Base-by-base conservation (phyloP, 202 grass and related monocot genomes). In the Carex sylvatica region DNA sequence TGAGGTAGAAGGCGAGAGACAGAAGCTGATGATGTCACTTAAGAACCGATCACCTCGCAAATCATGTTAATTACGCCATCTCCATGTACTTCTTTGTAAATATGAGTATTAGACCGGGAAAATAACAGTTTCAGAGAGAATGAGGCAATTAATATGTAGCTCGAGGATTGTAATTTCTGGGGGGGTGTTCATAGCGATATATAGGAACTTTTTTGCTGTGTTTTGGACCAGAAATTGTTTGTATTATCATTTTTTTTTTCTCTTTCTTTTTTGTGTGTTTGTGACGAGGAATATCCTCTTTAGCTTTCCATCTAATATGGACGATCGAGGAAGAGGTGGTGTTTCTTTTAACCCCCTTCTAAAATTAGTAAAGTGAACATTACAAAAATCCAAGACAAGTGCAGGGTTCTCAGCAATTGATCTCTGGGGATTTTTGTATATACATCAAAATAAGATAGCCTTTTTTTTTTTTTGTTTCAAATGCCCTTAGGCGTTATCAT, bases 1-100 rank as follows among this genome's bases (percentile, higher is more conserved):
- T 0, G 91, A 96, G 86, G 87, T 99, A 58, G 93, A 93, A 73
- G 96, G 96, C 23, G 93, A 95, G 80, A 84, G 96, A 52, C 93
- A 99, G 78, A 92, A 87, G 84, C 93, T 99, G 6, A 74, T 83
- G 78, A 90, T 99, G 91, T 90, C 86, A 81, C 31, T 93, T 61
- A 95, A 95, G 74, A 84, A 78, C 56, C 62, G 72, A 78, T 80
- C 86, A 65, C 87, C 86, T 0, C 83, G 58, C 78, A 87, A 83
- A 85, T 86, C 83, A 30, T 93, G 94, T 58, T 77, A 78, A 58
- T 26, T 56, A 87, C 26, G 4, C 1, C 47, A 31, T 82, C 23
- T 81, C 51, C 5, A 19, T 77, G 55, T 58, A 55, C 73, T 35
- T 49, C 22, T 61, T 71, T 65, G 42, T 73, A 82, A 69, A 82